These are phyloP conservation scores for Trichoderma lentiforme DNA, from an alignment of 2,329 filamentous ascomycete species.

Conservation along the genomic window DNA sequence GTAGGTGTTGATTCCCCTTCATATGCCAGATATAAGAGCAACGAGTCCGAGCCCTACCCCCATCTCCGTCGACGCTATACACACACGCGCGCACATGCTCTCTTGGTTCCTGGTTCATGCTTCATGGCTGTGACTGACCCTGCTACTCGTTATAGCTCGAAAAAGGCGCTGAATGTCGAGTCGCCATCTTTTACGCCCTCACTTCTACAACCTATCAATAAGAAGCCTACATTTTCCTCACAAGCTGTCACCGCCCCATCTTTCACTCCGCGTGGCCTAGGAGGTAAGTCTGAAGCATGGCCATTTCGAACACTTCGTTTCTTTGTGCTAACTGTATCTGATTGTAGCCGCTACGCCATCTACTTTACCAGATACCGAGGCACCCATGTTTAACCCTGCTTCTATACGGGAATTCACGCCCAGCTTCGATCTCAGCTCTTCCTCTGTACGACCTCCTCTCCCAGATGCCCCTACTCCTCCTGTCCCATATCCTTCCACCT, in stretches of 20 bases:
- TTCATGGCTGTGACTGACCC: background rate
- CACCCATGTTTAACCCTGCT: slow-evolving; percentile 53
- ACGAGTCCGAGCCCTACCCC: background rate
- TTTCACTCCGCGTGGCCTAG: slow-evolving; percentile 69
- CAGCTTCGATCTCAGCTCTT: slow-evolving; percentile 50
- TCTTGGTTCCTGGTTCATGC: background rate
- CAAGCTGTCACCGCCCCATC: slow-evolving; percentile 86
- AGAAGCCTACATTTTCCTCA: slow-evolving; percentile 78
- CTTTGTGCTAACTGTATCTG: background rate
- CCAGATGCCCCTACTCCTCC: background rate
- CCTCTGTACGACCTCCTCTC: slow-evolving; percentile 36
- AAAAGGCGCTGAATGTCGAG: slow-evolving; percentile 88
- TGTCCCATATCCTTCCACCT: background rate
- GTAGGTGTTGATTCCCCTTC: slow-evolving; percentile 36
- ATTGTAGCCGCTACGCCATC: slow-evolving; percentile 36
- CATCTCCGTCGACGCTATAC: background rate
- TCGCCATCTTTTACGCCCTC: slow-evolving; percentile 90
- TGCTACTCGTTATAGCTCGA: slow-evolving; percentile 40
- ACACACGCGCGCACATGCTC: background rate
- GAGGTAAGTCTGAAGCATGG: slow-evolving; percentile 31
- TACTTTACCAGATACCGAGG: slow-evolving; percentile 42
- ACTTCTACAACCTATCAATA: slow-evolving; percentile 45
- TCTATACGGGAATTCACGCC: slow-evolving; percentile 60
- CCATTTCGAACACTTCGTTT: background rate
- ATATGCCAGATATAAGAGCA: background rate